These are phyloP conservation scores for Auxenochlorella protothecoides DNA, from an alignment of 139 green algal genomes.

Conservation along the genomic window DNA sequence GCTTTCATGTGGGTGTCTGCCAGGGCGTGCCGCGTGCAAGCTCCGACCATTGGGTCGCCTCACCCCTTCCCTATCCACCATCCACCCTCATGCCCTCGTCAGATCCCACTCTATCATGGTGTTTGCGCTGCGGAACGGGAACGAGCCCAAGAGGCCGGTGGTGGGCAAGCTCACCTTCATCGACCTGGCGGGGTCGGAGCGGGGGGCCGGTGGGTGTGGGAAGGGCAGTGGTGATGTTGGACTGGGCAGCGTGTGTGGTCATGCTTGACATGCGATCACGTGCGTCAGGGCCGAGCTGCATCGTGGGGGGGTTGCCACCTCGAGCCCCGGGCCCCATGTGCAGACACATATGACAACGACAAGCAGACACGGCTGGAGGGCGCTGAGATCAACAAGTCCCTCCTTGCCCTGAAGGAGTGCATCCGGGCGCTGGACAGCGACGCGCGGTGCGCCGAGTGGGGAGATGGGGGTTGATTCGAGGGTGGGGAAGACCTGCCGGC, in stretches of 20 bases:
- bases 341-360: conserved; percentile 93
- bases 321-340: neutral
- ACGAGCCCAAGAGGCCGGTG: conserved; percentile 1
- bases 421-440: conserved; percentile 86
- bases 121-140: conserved; percentile 24
- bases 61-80: no score
- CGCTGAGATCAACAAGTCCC: conserved; percentile 97
- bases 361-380: conserved; percentile 77
- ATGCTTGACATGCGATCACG: no score
- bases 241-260: no score
- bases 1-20: no score
- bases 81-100: neutral
- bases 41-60: no score
- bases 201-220: conserved; percentile 54
- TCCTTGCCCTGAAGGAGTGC: conserved; percentile 93
- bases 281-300: no score
- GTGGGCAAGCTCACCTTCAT: conserved; percentile 97
- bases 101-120: conserved; percentile 90
- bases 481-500: no score
- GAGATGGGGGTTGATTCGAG: no score
- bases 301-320: no score
- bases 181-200: conserved; percentile 91
- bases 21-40: no score
- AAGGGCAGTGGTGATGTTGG: no score
- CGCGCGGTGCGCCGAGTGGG: conserved; percentile 16